Evolutionary conservation across 179 eudicot species (phyloP).

Genomic region (Beta macrorhiza): DNA sequence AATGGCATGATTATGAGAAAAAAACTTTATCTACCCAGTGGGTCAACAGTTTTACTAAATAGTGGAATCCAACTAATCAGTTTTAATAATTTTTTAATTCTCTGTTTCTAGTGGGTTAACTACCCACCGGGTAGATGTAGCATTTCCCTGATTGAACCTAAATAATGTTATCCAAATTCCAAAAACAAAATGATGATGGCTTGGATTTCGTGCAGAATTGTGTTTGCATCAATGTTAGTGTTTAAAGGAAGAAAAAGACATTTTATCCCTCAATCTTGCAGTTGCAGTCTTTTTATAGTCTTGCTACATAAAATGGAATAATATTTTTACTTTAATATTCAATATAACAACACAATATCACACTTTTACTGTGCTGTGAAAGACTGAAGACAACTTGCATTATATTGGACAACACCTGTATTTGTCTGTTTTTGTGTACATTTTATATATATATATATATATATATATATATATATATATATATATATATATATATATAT

Average conservation of each 20-base stretch:
- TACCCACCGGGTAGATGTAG: too few relatives aligned
- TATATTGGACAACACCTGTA: conserved; percentile 19
- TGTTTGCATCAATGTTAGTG: conserved; percentile 3
- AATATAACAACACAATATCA: conserved; percentile 24
- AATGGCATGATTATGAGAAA: too few relatives aligned
- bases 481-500: too few relatives aligned
- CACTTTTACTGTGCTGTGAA: conserved; percentile 1
- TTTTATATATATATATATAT: too few relatives aligned
- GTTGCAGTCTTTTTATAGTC: neutral
- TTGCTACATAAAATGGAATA: neutral
- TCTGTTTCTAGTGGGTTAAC: too few relatives aligned
- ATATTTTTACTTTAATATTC: neutral
- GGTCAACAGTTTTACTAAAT: too few relatives aligned
- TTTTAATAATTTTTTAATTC: too few relatives aligned
- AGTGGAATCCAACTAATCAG: too few relatives aligned
- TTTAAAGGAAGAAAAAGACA: conserved; percentile 12
- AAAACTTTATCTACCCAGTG: too few relatives aligned
- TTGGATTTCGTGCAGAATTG: conserved; percentile 9
- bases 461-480: too few relatives aligned
- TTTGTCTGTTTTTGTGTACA: too few relatives aligned
- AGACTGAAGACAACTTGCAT: conserved; percentile 11
- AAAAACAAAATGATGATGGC: neutral
- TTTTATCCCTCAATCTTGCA: neutral
- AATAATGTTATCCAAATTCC: neutral
- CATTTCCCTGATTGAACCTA: neutral